phyloP scores from a whole-genome alignment of 2,329 filamentous ascomycete genomes.

The Diaporthe ilicicola region DNA sequence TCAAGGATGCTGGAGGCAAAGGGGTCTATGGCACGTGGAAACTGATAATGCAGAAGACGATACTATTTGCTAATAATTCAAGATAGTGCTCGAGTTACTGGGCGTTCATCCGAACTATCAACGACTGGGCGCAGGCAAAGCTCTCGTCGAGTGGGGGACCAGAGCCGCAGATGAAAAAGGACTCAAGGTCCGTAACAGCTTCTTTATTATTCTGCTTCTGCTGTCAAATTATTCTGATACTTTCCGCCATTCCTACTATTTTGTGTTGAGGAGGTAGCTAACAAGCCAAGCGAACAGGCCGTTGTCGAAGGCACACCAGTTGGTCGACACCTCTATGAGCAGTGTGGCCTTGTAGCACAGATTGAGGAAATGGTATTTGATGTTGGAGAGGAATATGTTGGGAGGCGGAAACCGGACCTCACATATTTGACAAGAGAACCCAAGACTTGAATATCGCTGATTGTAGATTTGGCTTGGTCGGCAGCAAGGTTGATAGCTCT shows the following conservation, averaged over 20 bases:
- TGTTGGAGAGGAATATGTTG: background rate
- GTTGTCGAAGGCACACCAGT: slow-evolving; percentile 2
- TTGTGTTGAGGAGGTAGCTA: background rate
- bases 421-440: background rate
- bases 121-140: background rate
- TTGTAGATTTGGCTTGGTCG: background rate
- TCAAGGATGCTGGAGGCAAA: background rate
- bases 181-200: background rate
- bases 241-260: too few species aligned
- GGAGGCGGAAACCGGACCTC: background rate
- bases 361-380: slow-evolving; percentile 8
- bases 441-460: background rate
- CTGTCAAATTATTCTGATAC: rapidly evolving
- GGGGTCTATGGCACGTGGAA: background rate
- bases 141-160: slow-evolving; percentile 3
- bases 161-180: background rate
- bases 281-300: background rate
- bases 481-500: background rate
- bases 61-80: background rate
- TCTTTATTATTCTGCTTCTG: too few species aligned
- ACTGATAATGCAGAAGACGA: background rate
- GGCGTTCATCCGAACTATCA: background rate
- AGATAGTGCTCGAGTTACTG: slow-evolving; percentile 1
- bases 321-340: background rate
- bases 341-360: background rate